Evolutionary conservation across 805 yeast species (phyloP).

Genomic region (Ogataea zsoltii): DNA sequence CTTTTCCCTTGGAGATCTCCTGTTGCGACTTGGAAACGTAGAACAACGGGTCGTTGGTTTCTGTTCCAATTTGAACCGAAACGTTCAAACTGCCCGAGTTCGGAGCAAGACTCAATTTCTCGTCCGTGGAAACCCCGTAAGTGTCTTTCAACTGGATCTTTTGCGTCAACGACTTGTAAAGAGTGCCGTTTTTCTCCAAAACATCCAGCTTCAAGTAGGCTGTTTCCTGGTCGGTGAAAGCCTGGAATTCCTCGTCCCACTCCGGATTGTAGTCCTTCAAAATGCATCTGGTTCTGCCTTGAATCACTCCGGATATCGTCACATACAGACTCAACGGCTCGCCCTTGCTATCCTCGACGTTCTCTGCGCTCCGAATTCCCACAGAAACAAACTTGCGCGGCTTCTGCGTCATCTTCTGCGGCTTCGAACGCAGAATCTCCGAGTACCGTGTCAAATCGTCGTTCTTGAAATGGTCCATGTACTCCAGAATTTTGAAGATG

Average conservation of each 20-base stretch:
- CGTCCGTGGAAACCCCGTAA: constrained; percentile 17
- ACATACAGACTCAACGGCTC: constrained; percentile 30
- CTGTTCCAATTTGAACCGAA: constrained; percentile 75
- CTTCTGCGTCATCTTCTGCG: neutral
- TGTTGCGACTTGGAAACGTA: constrained; percentile 77
- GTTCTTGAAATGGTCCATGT: constrained; percentile 17
- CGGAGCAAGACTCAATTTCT: constrained; percentile 28
- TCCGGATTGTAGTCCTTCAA: constrained; percentile 65
- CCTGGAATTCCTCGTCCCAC: constrained; percentile 88
- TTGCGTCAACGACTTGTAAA: constrained; percentile 21
- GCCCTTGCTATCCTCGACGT: constrained; percentile 34
- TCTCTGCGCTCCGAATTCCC: constrained; percentile 29
- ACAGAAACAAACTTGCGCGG: constrained; percentile 25
- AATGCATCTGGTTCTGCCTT: constrained; percentile 60
- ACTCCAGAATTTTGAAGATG: constrained; percentile 24
- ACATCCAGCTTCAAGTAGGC: constrained; percentile 18
- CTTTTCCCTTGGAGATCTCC: constrained; percentile 61
- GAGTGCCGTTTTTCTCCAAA: constrained; percentile 20
- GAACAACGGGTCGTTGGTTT: constrained; percentile 76
- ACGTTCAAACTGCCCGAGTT: constrained; percentile 60
- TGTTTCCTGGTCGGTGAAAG: constrained; percentile 14
- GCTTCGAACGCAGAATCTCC: constrained; percentile 10
- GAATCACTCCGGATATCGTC: constrained; percentile 23
- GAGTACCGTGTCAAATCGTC: constrained; percentile 16
- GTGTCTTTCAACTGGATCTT: constrained; percentile 13